Evolutionary conservation across 805 yeast species (phyloP), one percentile per base, ranked within the genome.

Genomic region (Monosporozyma siamensis): DNA sequence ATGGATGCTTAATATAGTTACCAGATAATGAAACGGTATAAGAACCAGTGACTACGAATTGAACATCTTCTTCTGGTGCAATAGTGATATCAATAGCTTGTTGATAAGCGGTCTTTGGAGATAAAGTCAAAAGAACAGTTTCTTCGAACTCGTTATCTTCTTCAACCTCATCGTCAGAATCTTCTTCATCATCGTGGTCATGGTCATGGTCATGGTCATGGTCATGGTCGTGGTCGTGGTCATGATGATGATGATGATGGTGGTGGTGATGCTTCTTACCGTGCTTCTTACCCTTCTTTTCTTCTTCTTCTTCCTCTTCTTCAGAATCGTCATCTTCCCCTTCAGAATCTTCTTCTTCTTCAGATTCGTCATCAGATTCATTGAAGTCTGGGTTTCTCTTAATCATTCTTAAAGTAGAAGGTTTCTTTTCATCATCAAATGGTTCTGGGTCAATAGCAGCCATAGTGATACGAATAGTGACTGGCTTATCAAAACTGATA

Each of bases 1-100:
- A 86, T 65, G 97, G 97, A 67, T 89, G 96, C 66, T 85, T 95
- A 60, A 92, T 82, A 69, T 82, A 88, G 80, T 92, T 90, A 72
- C 99, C 99, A 53, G 85, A 73, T 56, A 92, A 71, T 65, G 90
- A 94, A 52, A 92, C 74, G 52, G 95, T 83, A 72, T 88, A 90
- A 22, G 97, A 87, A 61, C 98, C 98, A 48, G 95, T 83, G 44
- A 85, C 97, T 59, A 87, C 95, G 60, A 92, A 92, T 71, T 73
- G 80, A 48, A 92, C 87, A 61, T 89, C 95, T 70, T 92, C 98
- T 58, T 80, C 90, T 58, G 97, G 95, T 43, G 82, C 75, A 59
- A 92, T 82, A 58, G 94, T 85, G 51, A 92, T 69, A 61, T 92
- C 97, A 44, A 92, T 64, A 44, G 94, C 71, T 74, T 90, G 97